Percentiles rank a stretch among this genome's conserved stretches.
Conservation (phyloP, 148 eudicot species). For the Nyssa sinensis region DNA sequence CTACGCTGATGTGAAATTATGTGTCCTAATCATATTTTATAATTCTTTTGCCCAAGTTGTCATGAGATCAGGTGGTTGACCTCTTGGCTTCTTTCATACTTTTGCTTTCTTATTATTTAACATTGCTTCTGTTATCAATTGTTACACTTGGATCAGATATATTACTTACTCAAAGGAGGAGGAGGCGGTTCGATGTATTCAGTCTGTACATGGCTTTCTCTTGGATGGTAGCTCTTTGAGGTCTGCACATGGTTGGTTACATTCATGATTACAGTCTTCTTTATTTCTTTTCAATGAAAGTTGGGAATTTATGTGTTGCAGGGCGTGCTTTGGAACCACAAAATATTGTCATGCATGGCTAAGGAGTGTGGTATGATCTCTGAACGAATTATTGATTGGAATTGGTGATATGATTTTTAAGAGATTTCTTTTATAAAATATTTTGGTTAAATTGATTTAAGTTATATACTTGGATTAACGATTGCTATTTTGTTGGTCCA, state of each 20-base stretch:
- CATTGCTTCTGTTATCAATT: not conserved
- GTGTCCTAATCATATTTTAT: not conserved
- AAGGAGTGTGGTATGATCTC: slow-evolving; percentile 77
- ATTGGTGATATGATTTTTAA: not conserved
- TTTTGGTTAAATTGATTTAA: too few relatives aligned
- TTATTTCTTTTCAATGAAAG: slow-evolving; percentile 8
- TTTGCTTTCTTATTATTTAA: not conserved
- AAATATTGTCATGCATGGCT: slow-evolving; percentile 99
- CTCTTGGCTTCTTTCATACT: not conserved
- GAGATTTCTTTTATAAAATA: too few relatives aligned
- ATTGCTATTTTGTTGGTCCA: slow-evolving; percentile 31
- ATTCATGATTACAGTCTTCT: not conserved
- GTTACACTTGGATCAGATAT: slow-evolving; percentile 53
- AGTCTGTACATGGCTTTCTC: slow-evolving; percentile 85
- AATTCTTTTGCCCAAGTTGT: not conserved
- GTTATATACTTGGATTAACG: too few relatives aligned
- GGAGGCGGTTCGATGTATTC: slow-evolving; percentile 94
- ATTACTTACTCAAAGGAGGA: slow-evolving; percentile 93
- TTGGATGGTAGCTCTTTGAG: slow-evolving; percentile 76
- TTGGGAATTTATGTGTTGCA: slow-evolving; percentile 25
- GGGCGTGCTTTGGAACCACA: slow-evolving; percentile 98
- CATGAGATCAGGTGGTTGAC: not conserved
- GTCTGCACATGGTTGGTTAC: slow-evolving; percentile 30
- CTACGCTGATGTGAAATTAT: not conserved
- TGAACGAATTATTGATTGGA: not conserved